Percentiles rank a stretch among this genome's conserved stretches.
Conservation (phyloP, 2,329 filamentous ascomycete species). For the Coniochaeta sp. region DNA sequence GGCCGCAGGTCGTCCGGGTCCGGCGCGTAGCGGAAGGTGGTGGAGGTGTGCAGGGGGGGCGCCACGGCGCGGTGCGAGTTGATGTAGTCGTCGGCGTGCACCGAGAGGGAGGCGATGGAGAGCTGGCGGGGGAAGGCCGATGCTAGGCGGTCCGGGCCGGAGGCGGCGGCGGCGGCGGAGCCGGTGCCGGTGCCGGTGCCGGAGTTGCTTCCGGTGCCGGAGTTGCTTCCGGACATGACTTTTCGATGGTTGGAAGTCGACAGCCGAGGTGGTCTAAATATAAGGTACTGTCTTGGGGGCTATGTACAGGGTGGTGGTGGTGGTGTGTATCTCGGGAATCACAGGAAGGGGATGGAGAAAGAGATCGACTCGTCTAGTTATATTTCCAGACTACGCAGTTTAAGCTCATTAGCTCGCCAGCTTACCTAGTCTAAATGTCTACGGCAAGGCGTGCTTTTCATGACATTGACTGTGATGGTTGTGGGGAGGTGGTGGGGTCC, state of each 20-base stretch:
- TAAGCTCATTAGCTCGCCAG: neutral
- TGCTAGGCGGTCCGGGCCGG: conserved; percentile 16
- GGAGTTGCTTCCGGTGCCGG: neutral
- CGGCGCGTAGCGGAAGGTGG: conserved; percentile 75
- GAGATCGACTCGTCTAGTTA: neutral
- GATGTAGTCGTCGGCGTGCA: conserved; percentile 76
- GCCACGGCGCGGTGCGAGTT: conserved; percentile 73
- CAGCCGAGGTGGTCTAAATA: too few relatives aligned
- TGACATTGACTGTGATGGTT: neutral
- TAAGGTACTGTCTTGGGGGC: neutral
- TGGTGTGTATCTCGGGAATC: neutral
- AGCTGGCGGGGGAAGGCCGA: conserved; percentile 28
- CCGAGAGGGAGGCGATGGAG: conserved; percentile 60
- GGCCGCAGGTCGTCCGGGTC: conserved; percentile 58
- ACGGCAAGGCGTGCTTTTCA: neutral
- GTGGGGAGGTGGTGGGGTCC: neutral
- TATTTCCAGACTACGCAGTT: too few relatives aligned
- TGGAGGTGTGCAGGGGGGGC: conserved; percentile 83
- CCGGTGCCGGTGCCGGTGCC: conserved; percentile 4
- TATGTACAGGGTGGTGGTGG: neutral
- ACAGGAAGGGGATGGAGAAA: neutral
- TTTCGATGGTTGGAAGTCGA: neutral
- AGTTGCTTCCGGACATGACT: neutral
- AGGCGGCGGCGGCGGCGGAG: neutral
- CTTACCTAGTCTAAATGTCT: neutral